These are phyloP conservation scores for Acanthamoeba royreba DNA, from an alignment of 208 protist genomes.

Conservation along the genomic window DNA sequence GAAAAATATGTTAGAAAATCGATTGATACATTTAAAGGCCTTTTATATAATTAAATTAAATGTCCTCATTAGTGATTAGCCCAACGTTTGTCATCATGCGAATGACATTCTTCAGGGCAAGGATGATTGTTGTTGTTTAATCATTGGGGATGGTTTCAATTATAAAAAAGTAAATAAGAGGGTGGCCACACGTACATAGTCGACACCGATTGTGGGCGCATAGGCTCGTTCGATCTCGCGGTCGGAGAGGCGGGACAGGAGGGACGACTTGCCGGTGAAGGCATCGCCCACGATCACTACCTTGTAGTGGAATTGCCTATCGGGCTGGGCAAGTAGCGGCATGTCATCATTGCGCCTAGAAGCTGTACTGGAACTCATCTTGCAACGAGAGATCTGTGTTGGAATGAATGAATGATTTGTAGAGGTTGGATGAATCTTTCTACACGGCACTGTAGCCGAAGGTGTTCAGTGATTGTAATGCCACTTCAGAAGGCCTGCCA, in stretches of 20 bases:
- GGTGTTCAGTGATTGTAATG: too few relatives aligned
- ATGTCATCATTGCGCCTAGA: too few relatives aligned
- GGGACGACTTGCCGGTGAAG: not conserved
- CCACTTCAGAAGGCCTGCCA: too few relatives aligned
- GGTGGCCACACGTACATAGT: not conserved
- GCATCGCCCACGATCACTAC: not conserved
- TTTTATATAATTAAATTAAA: not conserved
- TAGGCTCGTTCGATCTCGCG: not conserved
- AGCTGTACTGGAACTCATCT: too few relatives aligned
- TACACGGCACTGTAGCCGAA: too few relatives aligned
- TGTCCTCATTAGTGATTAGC: not conserved
- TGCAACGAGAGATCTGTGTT: too few relatives aligned
- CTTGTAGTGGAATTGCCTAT: not conserved
- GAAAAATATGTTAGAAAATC: not conserved
- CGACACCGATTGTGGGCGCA: not conserved
- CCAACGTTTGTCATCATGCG: not conserved
- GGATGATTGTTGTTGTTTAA: constrained; percentile 21
- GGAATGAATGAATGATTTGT: too few relatives aligned
- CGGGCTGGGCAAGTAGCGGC: too few relatives aligned
- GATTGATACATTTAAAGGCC: not conserved
- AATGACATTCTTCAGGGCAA: not conserved
- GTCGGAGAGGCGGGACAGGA: not conserved
- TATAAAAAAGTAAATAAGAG: not conserved
- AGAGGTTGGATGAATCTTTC: too few relatives aligned
- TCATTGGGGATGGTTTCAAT: not conserved